Evolutionary conservation across 495 filamentous ascomycete genomes (phyloP).

Genomic region (Xylaria cubensis): DNA sequence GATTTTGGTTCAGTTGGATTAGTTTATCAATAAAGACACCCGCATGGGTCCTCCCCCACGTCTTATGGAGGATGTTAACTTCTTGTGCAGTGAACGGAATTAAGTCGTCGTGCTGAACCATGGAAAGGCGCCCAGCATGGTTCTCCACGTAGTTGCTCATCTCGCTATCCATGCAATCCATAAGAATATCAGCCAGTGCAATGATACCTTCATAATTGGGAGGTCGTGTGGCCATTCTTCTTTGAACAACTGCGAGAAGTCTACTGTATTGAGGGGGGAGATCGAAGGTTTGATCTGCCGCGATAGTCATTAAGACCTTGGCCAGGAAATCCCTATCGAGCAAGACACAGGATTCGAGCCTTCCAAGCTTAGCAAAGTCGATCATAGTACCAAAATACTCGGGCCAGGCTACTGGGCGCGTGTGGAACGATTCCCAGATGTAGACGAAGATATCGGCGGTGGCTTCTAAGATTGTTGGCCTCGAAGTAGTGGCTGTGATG

Average conservation of each 20-base stretch:
- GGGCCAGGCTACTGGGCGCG: constrained; percentile 70
- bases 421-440: constrained; percentile 63
- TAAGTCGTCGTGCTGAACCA: constrained; percentile 31
- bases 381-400: constrained; percentile 79
- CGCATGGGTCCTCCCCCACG: constrained; percentile 45
- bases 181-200: constrained; percentile 58
- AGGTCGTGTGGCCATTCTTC: constrained; percentile 57
- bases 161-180: constrained; percentile 56
- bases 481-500: constrained; percentile 4
- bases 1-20: constrained; percentile 56
- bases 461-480: constrained; percentile 23
- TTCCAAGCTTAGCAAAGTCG: constrained; percentile 64
- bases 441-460: constrained; percentile 53
- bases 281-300: constrained; percentile 60
- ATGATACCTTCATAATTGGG: constrained; percentile 61
- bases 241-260: constrained; percentile 52
- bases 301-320: constrained; percentile 66
- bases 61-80: constrained; percentile 48
- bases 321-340: constrained; percentile 63
- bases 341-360: constrained; percentile 58
- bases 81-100: constrained; percentile 50
- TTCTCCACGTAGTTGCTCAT: constrained; percentile 55
- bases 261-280: constrained; percentile 49
- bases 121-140: constrained; percentile 35
- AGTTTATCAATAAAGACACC: constrained; percentile 61